A percentile compares a stretch with the other conserved stretches of the same genome.
These are phyloP conservation scores for Aspergillus sclerotiicarbonarius DNA, from an alignment of 495 filamentous ascomycete genomes.

Conservation along the genomic window DNA sequence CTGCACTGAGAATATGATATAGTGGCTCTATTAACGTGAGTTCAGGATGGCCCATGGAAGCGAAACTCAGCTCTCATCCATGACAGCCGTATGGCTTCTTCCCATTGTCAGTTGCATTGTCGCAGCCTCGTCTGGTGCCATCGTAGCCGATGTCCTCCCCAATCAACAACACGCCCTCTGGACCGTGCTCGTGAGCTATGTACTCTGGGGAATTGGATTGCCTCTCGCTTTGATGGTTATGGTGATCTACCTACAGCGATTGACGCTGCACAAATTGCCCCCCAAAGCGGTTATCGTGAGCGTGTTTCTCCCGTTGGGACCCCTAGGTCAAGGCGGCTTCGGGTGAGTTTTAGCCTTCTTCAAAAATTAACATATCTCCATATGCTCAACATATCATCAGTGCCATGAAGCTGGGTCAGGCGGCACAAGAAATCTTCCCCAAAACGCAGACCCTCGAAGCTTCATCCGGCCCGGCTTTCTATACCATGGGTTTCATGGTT, in stretches of 20 bases:
- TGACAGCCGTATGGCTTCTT: slow-evolving; percentile 61
- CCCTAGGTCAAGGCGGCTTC: slow-evolving; percentile 58
- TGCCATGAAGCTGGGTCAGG: slow-evolving; percentile 55
- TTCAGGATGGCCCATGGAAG: slow-evolving; percentile 31
- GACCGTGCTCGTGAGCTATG: slow-evolving; percentile 55
- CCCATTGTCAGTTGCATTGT: slow-evolving; percentile 60
- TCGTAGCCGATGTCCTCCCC: slow-evolving; percentile 53
- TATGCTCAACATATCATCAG: slow-evolving; percentile 14
- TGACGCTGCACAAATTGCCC: slow-evolving; percentile 56
- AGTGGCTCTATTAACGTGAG: neutral
- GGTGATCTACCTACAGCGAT: slow-evolving; percentile 59
- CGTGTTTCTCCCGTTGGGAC: slow-evolving; percentile 61
- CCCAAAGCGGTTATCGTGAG: slow-evolving; percentile 59
- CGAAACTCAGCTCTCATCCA: slow-evolving; percentile 37
- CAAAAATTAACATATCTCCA: neutral
- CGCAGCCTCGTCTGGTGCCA: slow-evolving; percentile 53
- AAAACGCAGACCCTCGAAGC: slow-evolving; percentile 42
- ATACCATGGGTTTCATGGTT: slow-evolving; percentile 50
- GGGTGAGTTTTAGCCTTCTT: slow-evolving; percentile 22
- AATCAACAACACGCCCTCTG: slow-evolving; percentile 52
- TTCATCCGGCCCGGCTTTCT: slow-evolving; percentile 50
- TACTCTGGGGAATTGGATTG: slow-evolving; percentile 59
- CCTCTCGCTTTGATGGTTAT: slow-evolving; percentile 55
- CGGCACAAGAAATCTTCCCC: slow-evolving; percentile 50
- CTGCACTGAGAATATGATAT: neutral